Evolutionary conservation across 2,329 filamentous ascomycete genomes (phyloP).

Genomic region (Byssochlamys sp.): DNA sequence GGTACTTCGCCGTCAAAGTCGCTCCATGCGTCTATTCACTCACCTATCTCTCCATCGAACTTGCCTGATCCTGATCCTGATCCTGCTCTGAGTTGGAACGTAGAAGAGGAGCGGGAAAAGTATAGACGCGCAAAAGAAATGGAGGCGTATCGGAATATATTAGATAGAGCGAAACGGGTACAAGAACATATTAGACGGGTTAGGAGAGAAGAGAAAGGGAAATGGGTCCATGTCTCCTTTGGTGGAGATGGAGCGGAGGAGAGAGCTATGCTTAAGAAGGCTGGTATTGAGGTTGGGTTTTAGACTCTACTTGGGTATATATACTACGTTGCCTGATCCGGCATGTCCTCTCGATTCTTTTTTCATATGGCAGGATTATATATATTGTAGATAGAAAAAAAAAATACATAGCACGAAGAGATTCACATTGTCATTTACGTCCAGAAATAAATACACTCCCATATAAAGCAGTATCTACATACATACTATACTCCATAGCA

Average conservation of each 20-base stretch:
- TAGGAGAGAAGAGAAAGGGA: slow-evolving; percentile 25
- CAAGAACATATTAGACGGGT: slow-evolving; percentile 21
- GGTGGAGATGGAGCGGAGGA: slow-evolving; percentile 15
- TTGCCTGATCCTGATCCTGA: slow-evolving; percentile 2
- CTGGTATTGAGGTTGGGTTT: neutral
- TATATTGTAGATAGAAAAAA: neutral
- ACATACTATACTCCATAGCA: neutral
- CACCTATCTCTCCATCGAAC: neutral
- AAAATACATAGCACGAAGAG: too few relatives aligned
- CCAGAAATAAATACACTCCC: neutral
- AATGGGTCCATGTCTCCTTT: slow-evolving; percentile 31
- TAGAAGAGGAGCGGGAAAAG: slow-evolving; percentile 22
- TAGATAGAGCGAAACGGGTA: slow-evolving; percentile 20
- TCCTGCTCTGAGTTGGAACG: slow-evolving; percentile 17
- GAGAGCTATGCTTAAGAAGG: neutral
- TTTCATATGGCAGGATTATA: neutral
- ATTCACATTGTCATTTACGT: neutral
- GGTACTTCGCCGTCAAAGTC: slow-evolving; percentile 3
- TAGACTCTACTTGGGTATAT: too few relatives aligned
- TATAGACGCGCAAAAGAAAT: slow-evolving; percentile 23
- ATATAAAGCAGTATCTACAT: neutral
- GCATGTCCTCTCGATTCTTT: too few relatives aligned
- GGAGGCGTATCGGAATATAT: slow-evolving; percentile 19
- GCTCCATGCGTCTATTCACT: slow-evolving; percentile 15
- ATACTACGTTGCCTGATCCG: too few relatives aligned